phyloP scores from a whole-genome alignment of 345 rosid genomes.

The Brassica incana region DNA sequence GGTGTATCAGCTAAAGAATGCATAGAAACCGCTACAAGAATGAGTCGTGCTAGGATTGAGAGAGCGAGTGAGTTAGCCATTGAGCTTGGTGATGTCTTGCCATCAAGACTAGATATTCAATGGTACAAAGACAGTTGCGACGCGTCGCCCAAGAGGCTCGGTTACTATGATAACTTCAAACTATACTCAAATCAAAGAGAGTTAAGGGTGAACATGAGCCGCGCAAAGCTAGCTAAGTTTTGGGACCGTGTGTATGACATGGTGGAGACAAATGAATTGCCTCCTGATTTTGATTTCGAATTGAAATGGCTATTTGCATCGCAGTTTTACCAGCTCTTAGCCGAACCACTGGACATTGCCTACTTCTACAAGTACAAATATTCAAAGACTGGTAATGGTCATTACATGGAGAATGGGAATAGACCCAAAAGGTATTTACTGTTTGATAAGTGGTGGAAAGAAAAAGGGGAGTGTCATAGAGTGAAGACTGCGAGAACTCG shows the following conservation, averaged over 20 bases:
- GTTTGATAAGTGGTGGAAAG: conserved; percentile 68
- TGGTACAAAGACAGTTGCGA: conserved; percentile 67
- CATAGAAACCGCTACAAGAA: conserved; percentile 48
- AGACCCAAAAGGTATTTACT: conserved; percentile 70
- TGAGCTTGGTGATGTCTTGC: conserved; percentile 46
- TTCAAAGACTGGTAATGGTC: conserved; percentile 35
- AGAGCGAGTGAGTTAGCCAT: conserved; percentile 53
- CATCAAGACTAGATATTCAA: conserved; percentile 57
- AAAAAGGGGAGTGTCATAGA: background rate
- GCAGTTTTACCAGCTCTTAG: conserved; percentile 64
- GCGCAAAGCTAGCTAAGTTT: conserved; percentile 59
- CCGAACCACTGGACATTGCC: conserved; percentile 79
- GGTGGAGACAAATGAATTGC: conserved; percentile 66
- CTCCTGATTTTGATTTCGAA: conserved; percentile 56
- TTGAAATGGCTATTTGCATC: conserved; percentile 65
- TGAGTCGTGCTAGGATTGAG: conserved; percentile 50
- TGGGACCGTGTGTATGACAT: conserved; percentile 63
- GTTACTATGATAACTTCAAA: conserved; percentile 82
- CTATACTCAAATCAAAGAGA: conserved; percentile 49
- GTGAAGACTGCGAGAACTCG: conserved; percentile 44
- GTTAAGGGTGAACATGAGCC: conserved; percentile 54
- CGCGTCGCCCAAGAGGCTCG: conserved; percentile 47
- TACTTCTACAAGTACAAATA: conserved; percentile 49
- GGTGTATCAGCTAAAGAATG: conserved; percentile 44
- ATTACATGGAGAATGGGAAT: conserved; percentile 55